Conservation (phyloP, 2,329 filamentous ascomycete genomes). For the Cryphonectria parasitica region DNA sequence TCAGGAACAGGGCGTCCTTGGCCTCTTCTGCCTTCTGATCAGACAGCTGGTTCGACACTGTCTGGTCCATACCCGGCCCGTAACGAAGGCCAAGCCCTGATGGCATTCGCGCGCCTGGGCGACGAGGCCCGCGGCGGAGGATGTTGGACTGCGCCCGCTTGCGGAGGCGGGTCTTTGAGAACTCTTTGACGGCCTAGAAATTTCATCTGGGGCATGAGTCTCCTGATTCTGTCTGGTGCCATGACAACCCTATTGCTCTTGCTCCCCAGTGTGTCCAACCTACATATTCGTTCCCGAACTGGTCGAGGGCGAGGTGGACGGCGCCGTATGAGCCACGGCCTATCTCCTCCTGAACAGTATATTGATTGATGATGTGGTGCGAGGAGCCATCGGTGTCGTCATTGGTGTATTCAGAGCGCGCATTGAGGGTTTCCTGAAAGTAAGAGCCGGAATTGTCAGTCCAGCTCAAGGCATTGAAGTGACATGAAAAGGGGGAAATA, state of each 20-base stretch:
- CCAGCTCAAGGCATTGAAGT: not conserved
- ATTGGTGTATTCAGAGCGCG: conserved; percentile 82
- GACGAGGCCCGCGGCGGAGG: conserved; percentile 57
- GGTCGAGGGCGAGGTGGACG: conserved; percentile 87
- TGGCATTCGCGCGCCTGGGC: conserved; percentile 42
- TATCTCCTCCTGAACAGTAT: conserved; percentile 91
- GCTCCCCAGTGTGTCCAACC: conserved; percentile 40
- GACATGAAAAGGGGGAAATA: not conserved
- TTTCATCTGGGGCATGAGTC: conserved; percentile 16
- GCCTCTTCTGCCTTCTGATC: conserved; percentile 62
- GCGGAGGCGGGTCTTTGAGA: conserved; percentile 88
- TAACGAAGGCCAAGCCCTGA: conserved; percentile 32
- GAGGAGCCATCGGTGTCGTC: conserved; percentile 81
- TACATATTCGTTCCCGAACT: conserved; percentile 92
- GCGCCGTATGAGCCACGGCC: conserved; percentile 95
- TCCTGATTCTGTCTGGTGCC: not conserved
- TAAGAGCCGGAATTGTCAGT: not conserved
- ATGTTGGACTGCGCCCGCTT: conserved; percentile 91
- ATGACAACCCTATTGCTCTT: not conserved
- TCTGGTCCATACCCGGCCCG: conserved; percentile 33
- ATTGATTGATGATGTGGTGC: conserved; percentile 92
- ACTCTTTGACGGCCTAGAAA: conserved; percentile 88
- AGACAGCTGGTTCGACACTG: conserved; percentile 36
- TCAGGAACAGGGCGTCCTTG: conserved; percentile 76
- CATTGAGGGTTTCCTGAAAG: conserved; percentile 84